Evolutionary conservation across 257 asterid species (phyloP).

Genomic region (Solanum arcanum): DNA sequence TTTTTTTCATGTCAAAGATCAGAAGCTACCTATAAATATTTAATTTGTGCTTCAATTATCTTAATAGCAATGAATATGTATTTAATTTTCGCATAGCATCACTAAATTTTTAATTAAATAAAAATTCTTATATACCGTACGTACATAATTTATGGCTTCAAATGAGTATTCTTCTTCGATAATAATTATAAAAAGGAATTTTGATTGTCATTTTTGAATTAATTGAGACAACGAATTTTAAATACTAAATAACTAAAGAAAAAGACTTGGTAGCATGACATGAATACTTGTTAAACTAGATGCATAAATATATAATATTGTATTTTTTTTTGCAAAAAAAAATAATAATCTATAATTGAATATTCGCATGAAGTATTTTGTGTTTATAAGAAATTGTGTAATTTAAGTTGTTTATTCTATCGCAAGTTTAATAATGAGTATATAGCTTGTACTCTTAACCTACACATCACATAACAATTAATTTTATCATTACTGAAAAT

Average conservation of each 20-base stretch:
- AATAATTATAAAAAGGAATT: neutral
- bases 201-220: neutral
- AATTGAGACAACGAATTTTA: neutral
- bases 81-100: neutral
- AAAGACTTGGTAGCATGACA: neutral
- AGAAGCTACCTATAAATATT: neutral
- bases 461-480: neutral
- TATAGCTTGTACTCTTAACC: neutral
- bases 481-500: neutral
- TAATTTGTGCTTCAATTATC: neutral
- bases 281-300: neutral
- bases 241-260: neutral
- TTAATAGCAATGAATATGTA: neutral
- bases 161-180: neutral
- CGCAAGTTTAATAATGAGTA: neutral
- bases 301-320: neutral
- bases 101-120: neutral
- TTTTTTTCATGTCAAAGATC: neutral
- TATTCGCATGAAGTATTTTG: neutral
- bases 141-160: neutral
- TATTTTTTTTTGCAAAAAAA: too few species aligned
- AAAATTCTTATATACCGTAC: neutral
- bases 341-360: too few species aligned
- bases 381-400: neutral
- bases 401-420: neutral